Percentiles rank a stretch among this genome's conserved stretches.
phyloP scores from a whole-genome alignment of 2,329 filamentous ascomycete species.

The Penicillium concentricum region DNA sequence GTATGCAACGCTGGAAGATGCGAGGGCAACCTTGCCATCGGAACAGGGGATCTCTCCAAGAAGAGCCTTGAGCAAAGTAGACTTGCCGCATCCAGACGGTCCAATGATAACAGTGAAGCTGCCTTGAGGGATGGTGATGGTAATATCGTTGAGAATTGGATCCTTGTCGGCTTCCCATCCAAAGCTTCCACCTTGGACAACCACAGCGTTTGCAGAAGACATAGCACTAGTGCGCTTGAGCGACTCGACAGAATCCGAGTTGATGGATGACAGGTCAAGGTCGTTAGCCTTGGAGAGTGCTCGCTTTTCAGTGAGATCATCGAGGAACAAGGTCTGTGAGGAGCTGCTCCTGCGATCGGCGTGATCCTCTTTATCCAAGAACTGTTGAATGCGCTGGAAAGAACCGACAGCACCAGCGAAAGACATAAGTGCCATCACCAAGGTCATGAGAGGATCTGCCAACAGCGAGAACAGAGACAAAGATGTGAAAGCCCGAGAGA shows the following conservation, averaged over 20 bases:
- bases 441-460: constrained; percentile 45
- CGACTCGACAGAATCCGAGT: constrained; percentile 24
- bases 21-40: constrained; percentile 35
- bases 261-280: constrained; percentile 23
- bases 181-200: constrained; percentile 48
- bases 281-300: constrained; percentile 21
- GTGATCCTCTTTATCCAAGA: constrained; percentile 38
- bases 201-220: constrained; percentile 30
- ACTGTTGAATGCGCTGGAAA: constrained; percentile 49
- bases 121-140: constrained; percentile 41
- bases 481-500: constrained; percentile 47
- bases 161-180: constrained; percentile 48
- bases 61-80: constrained; percentile 49
- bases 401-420: constrained; percentile 48
- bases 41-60: constrained; percentile 44
- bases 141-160: constrained; percentile 43
- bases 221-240: constrained; percentile 17
- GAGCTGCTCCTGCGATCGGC: constrained; percentile 25
- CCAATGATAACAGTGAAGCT: constrained; percentile 52
- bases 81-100: constrained; percentile 55
- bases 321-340: constrained; percentile 10
- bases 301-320: constrained; percentile 22
- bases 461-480: constrained; percentile 49
- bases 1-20: constrained; percentile 37
- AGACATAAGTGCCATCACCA: constrained; percentile 48